Evolutionary conservation across 2,329 filamentous ascomycete species (phyloP).

Genomic region (Periconia sp.): DNA sequence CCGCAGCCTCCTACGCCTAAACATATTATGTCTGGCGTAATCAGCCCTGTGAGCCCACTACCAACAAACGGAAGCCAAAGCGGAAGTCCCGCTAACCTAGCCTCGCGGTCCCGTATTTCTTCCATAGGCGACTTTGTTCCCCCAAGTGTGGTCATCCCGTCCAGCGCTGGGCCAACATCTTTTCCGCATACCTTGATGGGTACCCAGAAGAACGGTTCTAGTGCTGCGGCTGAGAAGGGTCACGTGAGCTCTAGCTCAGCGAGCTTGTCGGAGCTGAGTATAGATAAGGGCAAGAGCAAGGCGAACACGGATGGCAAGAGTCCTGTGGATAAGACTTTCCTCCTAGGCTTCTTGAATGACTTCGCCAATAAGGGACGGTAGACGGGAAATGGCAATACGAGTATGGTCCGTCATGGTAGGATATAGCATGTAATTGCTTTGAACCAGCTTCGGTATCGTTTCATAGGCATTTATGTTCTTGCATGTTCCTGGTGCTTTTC

Average conservation of each 20-base stretch:
- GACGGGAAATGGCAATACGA: no score
- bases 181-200: conserved; percentile 10
- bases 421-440: no score
- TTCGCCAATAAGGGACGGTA: conserved; percentile 45
- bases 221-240: conserved; percentile 7
- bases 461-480: no score
- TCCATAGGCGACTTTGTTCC: conserved; percentile 36
- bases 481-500: no score
- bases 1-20: conserved; percentile 38
- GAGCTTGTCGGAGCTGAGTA: conserved; percentile 3
- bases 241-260: conserved; percentile 7
- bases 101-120: conserved; percentile 39
- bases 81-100: conserved; percentile 34
- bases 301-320: conserved; percentile 29
- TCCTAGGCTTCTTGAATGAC: conserved; percentile 75
- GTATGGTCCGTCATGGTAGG: no score
- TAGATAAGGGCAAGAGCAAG: conserved; percentile 10
- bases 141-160: conserved; percentile 25
- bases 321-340: conserved; percentile 75
- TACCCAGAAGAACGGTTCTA: conserved; percentile 8
- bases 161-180: conserved; percentile 14
- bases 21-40: conserved; percentile 39
- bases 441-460: no score
- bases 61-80: conserved; percentile 31
- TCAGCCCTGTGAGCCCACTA: conserved; percentile 47